Evolutionary conservation across 352 stramenopile species (phyloP).

Genomic region (Pythium periplocum): DNA sequence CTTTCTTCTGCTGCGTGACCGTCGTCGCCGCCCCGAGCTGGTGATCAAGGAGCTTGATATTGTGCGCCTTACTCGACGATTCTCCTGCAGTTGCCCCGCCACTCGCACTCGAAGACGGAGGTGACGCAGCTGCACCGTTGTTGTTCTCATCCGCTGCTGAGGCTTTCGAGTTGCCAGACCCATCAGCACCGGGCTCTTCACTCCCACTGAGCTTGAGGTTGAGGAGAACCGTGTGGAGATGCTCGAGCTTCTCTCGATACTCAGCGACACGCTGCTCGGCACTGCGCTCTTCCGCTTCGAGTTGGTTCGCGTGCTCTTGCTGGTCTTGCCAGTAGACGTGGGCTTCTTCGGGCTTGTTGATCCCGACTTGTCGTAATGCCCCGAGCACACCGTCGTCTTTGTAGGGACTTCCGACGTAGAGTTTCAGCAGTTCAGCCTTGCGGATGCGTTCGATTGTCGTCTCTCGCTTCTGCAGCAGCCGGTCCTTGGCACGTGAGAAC

Average conservation of each 20-base stretch:
- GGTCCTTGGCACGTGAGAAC: conserved; percentile 61
- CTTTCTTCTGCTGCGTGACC: conserved; percentile 66
- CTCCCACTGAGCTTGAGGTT: conserved; percentile 69
- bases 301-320: conserved; percentile 60
- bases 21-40: conserved; percentile 40
- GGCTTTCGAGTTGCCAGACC: background rate
- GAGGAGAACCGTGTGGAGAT: conserved; percentile 52
- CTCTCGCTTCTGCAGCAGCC: conserved; percentile 73
- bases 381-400: conserved; percentile 72
- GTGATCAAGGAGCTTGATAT: conserved; percentile 65
- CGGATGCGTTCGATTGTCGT: conserved; percentile 46
- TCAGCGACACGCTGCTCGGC: conserved; percentile 58
- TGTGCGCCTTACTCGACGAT: conserved; percentile 27
- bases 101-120: background rate
- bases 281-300: conserved; percentile 55
- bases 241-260: conserved; percentile 48
- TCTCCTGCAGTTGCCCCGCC: conserved; percentile 10
- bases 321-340: conserved; percentile 78
- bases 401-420: conserved; percentile 67
- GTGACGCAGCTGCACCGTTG: no score
- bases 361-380: conserved; percentile 64
- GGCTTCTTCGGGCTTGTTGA: conserved; percentile 72
- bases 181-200: conserved; percentile 4
- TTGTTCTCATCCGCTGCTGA: no score
- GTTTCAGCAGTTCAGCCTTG: conserved; percentile 52